These are phyloP conservation scores for Xylaria sp. DNA, from an alignment of 2,329 filamentous ascomycete genomes.

Conservation along the genomic window DNA sequence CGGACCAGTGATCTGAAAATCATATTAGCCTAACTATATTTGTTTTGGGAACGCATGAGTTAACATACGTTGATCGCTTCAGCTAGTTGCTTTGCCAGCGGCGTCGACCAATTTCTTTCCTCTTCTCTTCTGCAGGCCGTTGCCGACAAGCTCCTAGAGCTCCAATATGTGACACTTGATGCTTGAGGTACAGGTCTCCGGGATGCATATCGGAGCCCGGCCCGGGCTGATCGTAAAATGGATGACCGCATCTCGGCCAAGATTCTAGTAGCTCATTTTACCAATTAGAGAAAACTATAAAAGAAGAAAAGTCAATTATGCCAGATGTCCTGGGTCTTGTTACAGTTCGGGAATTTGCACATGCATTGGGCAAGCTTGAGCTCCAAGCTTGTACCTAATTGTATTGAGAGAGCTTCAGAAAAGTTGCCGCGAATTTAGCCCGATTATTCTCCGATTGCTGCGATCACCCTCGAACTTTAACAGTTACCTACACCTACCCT, in stretches of 20 bases:
- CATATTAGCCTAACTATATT: constrained; percentile 39
- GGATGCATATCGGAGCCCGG: constrained; percentile 42
- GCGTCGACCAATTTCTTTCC: constrained; percentile 85
- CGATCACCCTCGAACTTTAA: constrained; percentile 26
- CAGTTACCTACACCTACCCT: neutral
- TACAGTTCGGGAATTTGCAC: neutral
- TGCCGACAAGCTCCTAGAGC: constrained; percentile 45
- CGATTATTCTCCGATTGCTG: constrained; percentile 42
- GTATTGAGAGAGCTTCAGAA: constrained; percentile 40
- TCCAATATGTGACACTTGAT: constrained; percentile 35
- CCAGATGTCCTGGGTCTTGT: neutral
- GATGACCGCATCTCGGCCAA: constrained; percentile 44
- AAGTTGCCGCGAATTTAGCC: constrained; percentile 34
- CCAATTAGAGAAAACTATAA: neutral
- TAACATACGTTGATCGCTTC: constrained; percentile 81
- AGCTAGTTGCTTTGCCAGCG: constrained; percentile 85
- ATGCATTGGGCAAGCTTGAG: constrained; percentile 13
- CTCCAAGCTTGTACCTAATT: constrained; percentile 22
- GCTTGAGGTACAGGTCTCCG: constrained; percentile 35
- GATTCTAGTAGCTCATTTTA: constrained; percentile 23
- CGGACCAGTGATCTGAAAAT: constrained; percentile 77
- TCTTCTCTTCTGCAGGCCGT: constrained; percentile 48
- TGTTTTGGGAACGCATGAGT: neutral
- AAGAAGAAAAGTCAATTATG: neutral
- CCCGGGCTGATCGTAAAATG: constrained; percentile 39